phyloP scores from a whole-genome alignment of 106 monocot genomes.

The Apostasia shenzhenica region DNA sequence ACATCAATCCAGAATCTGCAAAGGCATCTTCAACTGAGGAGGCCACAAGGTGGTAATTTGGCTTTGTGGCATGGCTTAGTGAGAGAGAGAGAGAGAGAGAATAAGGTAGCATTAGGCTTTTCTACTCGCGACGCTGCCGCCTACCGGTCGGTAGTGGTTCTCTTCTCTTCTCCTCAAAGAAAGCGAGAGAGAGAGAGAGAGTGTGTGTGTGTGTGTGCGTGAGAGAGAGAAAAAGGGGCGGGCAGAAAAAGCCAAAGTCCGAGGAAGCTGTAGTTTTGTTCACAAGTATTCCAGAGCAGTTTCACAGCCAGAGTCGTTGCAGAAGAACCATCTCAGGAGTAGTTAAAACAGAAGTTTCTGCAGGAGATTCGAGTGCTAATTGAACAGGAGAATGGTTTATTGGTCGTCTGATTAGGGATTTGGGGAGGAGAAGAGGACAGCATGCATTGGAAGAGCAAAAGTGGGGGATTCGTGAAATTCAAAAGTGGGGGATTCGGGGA shows the following conservation, averaged over 20 bases:
- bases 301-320: background rate
- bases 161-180: constrained; percentile 5
- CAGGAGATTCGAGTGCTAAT: background rate
- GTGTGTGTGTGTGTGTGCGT: too few relatives aligned
- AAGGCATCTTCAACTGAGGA: too few relatives aligned
- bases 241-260: background rate
- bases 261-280: background rate
- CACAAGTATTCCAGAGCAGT: background rate
- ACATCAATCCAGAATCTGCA: too few relatives aligned
- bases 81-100: too few relatives aligned
- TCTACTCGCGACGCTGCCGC: background rate
- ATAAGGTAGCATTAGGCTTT: background rate
- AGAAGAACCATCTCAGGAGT: background rate
- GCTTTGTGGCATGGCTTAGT: too few relatives aligned
- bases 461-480: background rate
- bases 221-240: background rate
- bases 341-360: background rate
- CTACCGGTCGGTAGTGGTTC: constrained; percentile 4
- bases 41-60: too few relatives aligned
- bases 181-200: background rate
- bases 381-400: background rate
- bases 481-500: constrained; percentile 1
- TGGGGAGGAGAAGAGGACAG: background rate
- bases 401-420: background rate
- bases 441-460: constrained; percentile 11